Evolutionary conservation across 306 rosid genomes (phyloP).

Genomic region (Dalbergia oliveri): DNA sequence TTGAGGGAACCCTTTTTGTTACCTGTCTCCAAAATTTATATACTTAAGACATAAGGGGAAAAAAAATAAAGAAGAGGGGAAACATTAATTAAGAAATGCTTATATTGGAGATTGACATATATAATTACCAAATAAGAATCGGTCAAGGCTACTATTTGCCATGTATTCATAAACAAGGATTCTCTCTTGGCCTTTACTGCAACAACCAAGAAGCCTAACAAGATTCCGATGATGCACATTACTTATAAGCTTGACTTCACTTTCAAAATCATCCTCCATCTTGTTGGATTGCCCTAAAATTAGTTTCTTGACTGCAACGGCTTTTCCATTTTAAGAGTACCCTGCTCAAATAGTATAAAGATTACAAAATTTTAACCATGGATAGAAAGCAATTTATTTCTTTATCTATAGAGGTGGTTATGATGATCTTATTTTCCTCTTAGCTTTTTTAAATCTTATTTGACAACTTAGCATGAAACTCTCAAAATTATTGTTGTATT

Average conservation of each 20-base stretch:
- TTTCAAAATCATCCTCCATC: constrained; percentile 61
- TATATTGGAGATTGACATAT: neutral
- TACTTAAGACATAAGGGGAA: neutral
- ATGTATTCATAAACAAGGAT: constrained; percentile 76
- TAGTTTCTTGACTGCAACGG: constrained; percentile 71
- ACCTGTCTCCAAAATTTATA: constrained; percentile 45
- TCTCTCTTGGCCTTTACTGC: constrained; percentile 63
- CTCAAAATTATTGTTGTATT: too few relatives aligned
- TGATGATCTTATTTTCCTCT: neutral
- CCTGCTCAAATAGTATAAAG: constrained; percentile 49
- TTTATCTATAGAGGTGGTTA: neutral
- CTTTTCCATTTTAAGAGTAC: constrained; percentile 68
- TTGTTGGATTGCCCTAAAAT: constrained; percentile 57
- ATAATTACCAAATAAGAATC: constrained; percentile 68
- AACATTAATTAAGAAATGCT: neutral
- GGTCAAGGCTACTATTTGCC: constrained; percentile 71
- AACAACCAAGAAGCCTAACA: constrained; percentile 78
- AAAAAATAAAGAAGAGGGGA: neutral
- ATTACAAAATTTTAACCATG: neutral
- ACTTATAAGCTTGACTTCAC: constrained; percentile 75
- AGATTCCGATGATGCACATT: constrained; percentile 77
- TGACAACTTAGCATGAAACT: neutral
- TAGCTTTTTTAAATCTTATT: neutral
- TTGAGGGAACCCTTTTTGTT: constrained; percentile 58
- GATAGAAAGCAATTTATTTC: neutral